A percentile compares a stretch with the other conserved stretches of the same genome.
phyloP scores from a whole-genome alignment of 495 filamentous ascomycete species.

The Xylaria flabelliformis region DNA sequence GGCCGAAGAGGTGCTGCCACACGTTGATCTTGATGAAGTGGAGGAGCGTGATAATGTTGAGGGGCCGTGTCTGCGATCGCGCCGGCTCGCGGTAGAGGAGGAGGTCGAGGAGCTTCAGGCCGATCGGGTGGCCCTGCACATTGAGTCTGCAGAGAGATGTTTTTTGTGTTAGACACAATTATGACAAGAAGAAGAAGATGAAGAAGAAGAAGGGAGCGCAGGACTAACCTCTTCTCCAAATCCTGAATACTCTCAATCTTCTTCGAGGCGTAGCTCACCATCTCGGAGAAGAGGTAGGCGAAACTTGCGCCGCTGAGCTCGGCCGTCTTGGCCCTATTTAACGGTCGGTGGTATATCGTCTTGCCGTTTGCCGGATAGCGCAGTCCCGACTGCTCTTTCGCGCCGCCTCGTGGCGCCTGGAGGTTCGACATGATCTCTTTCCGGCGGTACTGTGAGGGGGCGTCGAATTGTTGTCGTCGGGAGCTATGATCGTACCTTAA shows the following conservation, averaged over 20 bases:
- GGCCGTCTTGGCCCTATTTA: slow-evolving; percentile 83
- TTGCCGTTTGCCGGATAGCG: slow-evolving; percentile 94
- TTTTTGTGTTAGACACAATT: neutral
- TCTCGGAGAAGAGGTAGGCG: slow-evolving; percentile 94
- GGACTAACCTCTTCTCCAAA: slow-evolving; percentile 79
- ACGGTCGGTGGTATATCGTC: slow-evolving; percentile 95
- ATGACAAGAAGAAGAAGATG: too few species aligned
- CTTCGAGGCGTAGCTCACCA: slow-evolving; percentile 94
- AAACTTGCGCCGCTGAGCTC: slow-evolving; percentile 93
- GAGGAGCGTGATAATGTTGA: slow-evolving; percentile 87
- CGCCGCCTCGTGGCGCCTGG: slow-evolving; percentile 46
- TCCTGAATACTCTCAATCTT: slow-evolving; percentile 91
- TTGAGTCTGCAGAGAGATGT: slow-evolving; percentile 68
- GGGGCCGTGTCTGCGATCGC: slow-evolving; percentile 75
- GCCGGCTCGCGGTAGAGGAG: slow-evolving; percentile 79
- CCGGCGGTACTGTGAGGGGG: too few species aligned
- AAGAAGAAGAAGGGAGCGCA: neutral
- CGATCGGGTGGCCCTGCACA: slow-evolving; percentile 92
- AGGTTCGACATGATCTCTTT: slow-evolving; percentile 44
- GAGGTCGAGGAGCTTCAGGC: slow-evolving; percentile 92
- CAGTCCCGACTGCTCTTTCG: slow-evolving; percentile 65
- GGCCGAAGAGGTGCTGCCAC: slow-evolving; percentile 90
- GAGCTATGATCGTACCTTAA: neutral
- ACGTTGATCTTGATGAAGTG: slow-evolving; percentile 91
- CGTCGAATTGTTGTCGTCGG: neutral